phyloP scores from a whole-genome alignment of 1,284 basidiomycete species.

The Pseudozyma hubeiensis region DNA sequence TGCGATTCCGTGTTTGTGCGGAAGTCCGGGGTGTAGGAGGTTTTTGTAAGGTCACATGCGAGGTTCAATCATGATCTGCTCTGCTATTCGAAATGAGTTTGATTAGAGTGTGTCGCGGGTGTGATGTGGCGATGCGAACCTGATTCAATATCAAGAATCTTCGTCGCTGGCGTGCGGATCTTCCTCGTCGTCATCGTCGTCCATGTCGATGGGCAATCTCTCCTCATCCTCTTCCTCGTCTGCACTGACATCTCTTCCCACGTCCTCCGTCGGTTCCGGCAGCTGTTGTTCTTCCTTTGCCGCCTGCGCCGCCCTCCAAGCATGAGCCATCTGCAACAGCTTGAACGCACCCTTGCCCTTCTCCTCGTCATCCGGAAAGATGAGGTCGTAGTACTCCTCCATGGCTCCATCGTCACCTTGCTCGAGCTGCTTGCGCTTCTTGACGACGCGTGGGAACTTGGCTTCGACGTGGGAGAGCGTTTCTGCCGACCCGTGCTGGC shows the following conservation, averaged over 20 bases:
- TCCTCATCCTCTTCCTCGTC: conserved; percentile 1
- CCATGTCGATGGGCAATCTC: conserved; percentile 13
- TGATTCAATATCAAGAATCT: neutral
- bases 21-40: conserved; percentile 67
- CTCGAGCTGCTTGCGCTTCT: conserved; percentile 71
- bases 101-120: too few relatives aligned
- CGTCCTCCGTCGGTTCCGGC: neutral
- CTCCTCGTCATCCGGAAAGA: conserved; percentile 67
- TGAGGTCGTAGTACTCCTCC: conserved; percentile 68
- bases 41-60: conserved; percentile 43
- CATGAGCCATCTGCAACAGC: conserved; percentile 63
- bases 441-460: conserved; percentile 90
- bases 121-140: too few relatives aligned
- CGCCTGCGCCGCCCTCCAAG: conserved; percentile 57
- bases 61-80: too few relatives aligned
- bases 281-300: conserved; percentile 21
- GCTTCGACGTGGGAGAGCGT: conserved; percentile 80
- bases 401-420: conserved; percentile 48
- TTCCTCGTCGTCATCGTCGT: conserved; percentile 1
- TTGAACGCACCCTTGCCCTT: conserved; percentile 63
- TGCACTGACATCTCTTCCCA: neutral
- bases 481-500: conserved; percentile 75
- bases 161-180: neutral
- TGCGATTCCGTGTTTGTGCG: conserved; percentile 70
- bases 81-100: too few relatives aligned